Evolutionary conservation across 1,139 yeast genomes (phyloP), one percentile per base, ranked within the genome.

Genomic region (Sugiyamaella japonica): DNA sequence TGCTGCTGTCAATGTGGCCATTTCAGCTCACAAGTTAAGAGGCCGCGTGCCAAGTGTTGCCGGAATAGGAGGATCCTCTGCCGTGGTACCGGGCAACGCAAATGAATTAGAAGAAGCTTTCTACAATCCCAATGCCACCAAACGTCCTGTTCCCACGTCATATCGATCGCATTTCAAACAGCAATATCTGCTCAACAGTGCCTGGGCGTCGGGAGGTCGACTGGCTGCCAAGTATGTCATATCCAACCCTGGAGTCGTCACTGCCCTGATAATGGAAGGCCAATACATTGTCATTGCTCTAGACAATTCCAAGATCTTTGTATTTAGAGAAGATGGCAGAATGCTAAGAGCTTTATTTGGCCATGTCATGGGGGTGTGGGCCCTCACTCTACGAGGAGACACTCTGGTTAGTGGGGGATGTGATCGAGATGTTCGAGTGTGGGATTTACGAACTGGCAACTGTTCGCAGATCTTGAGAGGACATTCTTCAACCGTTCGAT

Each of bases 281-380:
- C 64, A 66, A 42, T 74, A 72, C 59, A 73, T 74, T 46, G 74
- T 72, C 20, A 69, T 74, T 47, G 76, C 78, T 1, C 65, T 75
- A 41, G 78, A 75, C 63, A 73, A 74, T 59, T 72, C 77, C 50
- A 70, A 73, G 53, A 74, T 75, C 37, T 73, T 71, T 55, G 76
- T 75, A 20, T 75, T 74, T 60, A 63, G 72, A 34, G 77, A 80
- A 45, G 85, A 86, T n/a, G 97, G 97, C 2, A 75, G 79, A 50
- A 75, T 86, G 54, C 65, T 86, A n/a, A 77, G 82, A 49, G 85
- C 87, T 1, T 75, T 91, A 48, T 79, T 80, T 56, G 98, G 98
- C 5, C 98, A 93, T 66, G 96, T 88, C 56, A 96, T 97, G 66
- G 98, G 98, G 43, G 98, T 93, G 9, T 93, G 99, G 99, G 97